Evolutionary conservation across 805 yeast genomes (phyloP).

Genomic region (Barnettozyma populi): DNA sequence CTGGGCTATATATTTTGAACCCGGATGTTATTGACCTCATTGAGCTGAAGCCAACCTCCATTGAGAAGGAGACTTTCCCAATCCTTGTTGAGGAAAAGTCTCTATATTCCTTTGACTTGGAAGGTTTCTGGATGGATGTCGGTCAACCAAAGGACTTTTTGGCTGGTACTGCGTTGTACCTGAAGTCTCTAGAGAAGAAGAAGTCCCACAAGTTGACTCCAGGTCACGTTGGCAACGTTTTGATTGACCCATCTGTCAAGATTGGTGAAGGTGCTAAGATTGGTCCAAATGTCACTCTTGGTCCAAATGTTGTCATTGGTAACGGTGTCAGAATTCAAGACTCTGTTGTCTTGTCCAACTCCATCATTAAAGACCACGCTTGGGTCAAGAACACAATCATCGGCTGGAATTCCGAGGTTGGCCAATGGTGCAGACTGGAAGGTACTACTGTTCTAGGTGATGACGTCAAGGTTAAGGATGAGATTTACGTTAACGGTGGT

Average conservation of each 20-base stretch:
- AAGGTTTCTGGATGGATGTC: slow-evolving; percentile 99
- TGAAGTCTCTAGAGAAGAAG: slow-evolving; percentile 81
- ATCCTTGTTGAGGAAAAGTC: slow-evolving; percentile 81
- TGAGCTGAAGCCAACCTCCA: slow-evolving; percentile 97
- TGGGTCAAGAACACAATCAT: slow-evolving; percentile 96
- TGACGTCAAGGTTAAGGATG: slow-evolving; percentile 97
- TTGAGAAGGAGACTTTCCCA: slow-evolving; percentile 99
- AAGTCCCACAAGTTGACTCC: slow-evolving; percentile 61
- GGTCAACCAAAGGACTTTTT: slow-evolving; percentile 99
- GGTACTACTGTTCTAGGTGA: slow-evolving; percentile 98
- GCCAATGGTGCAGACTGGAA: slow-evolving; percentile 98
- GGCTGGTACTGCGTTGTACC: slow-evolving; percentile 90
- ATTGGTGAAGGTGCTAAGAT: slow-evolving; percentile 89
- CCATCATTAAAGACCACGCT: slow-evolving; percentile 93
- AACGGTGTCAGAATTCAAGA: slow-evolving; percentile 98
- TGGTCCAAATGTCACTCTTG: slow-evolving; percentile 97
- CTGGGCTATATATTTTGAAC: slow-evolving; percentile 97
- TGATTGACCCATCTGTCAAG: slow-evolving; percentile 92
- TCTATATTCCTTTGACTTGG: slow-evolving; percentile 92
- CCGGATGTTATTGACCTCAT: slow-evolving; percentile 95
- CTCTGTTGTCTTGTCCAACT: slow-evolving; percentile 87
- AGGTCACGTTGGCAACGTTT: slow-evolving; percentile 78
- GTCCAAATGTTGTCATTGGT: slow-evolving; percentile 93
- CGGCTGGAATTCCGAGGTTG: slow-evolving; percentile 98
- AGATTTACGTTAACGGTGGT: slow-evolving; percentile 98